phyloP scores from a whole-genome alignment of 2,329 filamentous ascomycete species.

The Trichophyton verrucosum region DNA sequence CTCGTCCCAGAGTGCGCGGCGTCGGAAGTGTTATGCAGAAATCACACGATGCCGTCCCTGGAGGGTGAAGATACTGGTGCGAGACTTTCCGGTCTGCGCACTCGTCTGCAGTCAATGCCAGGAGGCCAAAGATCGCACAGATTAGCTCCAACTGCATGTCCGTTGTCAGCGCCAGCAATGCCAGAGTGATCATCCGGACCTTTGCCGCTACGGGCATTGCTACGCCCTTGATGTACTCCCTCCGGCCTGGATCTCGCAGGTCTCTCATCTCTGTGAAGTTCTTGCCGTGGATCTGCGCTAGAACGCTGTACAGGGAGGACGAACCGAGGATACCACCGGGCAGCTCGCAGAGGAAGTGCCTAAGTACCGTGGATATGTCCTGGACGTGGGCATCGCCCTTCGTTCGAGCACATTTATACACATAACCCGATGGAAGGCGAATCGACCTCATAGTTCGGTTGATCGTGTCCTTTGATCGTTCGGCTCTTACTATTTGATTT shows the following conservation, averaged over 20 bases:
- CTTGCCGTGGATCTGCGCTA: slow-evolving; percentile 22
- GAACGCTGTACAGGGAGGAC: slow-evolving; percentile 20
- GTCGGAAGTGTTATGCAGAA: slow-evolving; percentile 18
- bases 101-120: slow-evolving; percentile 22
- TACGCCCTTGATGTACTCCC: slow-evolving; percentile 16
- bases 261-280: slow-evolving; percentile 12
- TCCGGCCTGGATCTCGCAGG: slow-evolving; percentile 12
- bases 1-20: slow-evolving; percentile 20
- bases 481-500: slow-evolving; percentile 26
- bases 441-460: slow-evolving; percentile 24
- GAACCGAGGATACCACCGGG: slow-evolving; percentile 31
- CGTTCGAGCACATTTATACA: slow-evolving; percentile 5
- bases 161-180: slow-evolving; percentile 26
- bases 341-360: slow-evolving; percentile 25
- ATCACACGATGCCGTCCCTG: slow-evolving; percentile 12
- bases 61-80: slow-evolving; percentile 13
- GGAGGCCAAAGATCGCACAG: slow-evolving; percentile 30
- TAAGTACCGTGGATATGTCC: slow-evolving; percentile 26
- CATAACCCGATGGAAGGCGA: slow-evolving; percentile 18
- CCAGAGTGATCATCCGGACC: slow-evolving; percentile 26
- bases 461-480: slow-evolving; percentile 24
- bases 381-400: slow-evolving; percentile 18
- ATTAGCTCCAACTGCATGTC: slow-evolving; percentile 31
- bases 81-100: slow-evolving; percentile 12
- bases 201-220: slow-evolving; percentile 16